Evolutionary conservation across 257 asterid genomes (phyloP), one percentile per base, ranked within the genome.

Genomic region (Buddleja alternifolia): DNA sequence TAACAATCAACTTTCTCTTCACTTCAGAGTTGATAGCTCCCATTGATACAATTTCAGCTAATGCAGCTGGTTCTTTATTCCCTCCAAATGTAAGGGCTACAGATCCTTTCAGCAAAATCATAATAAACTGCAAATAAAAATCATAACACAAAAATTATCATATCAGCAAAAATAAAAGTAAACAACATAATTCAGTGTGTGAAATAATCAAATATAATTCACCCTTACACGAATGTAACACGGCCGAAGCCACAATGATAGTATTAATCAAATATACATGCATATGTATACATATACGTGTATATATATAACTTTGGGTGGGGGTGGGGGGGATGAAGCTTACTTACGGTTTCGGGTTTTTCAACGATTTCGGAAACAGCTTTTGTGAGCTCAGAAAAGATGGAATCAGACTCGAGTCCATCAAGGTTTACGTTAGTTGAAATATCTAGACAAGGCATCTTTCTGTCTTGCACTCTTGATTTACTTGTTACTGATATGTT

Each of bases 91-190:
- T 70, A 8, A 92, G 48, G 9, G 76, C 65, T 53, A 86, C 87
- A 0, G 96, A 89, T 21, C 90, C 98, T 81, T 89, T 92, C 60
- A 89, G 52, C 6, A 90, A 70, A 42, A 92, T 73, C 98, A 92
- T 92, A 66, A 92, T 96, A 65, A 82, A 83, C 98, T 90, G 66
- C 3, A 32, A 41, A 69, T n/a, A n/a, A n/a, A n/a, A n/a, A n/a
- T n/a, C n/a, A n/a, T n/a, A n/a, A n/a, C n/a, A n/a, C n/a, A n/a
- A n/a, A n/a, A n/a, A n/a, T n/a, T n/a, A n/a, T n/a, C n/a, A n/a
- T n/a, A n/a, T n/a, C n/a, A n/a, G n/a, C n/a, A n/a, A n/a, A n/a
- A n/a, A n/a, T n/a, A n/a, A n/a, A n/a, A n/a, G n/a, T n/a, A n/a
- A n/a, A n/a, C n/a, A n/a, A n/a, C n/a, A n/a, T n/a, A n/a, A n/a